Evolutionary conservation across 2,329 filamentous ascomycete genomes (phyloP), one percentile per base, ranked within the genome.

Genomic region (Diplodia intermedia): DNA sequence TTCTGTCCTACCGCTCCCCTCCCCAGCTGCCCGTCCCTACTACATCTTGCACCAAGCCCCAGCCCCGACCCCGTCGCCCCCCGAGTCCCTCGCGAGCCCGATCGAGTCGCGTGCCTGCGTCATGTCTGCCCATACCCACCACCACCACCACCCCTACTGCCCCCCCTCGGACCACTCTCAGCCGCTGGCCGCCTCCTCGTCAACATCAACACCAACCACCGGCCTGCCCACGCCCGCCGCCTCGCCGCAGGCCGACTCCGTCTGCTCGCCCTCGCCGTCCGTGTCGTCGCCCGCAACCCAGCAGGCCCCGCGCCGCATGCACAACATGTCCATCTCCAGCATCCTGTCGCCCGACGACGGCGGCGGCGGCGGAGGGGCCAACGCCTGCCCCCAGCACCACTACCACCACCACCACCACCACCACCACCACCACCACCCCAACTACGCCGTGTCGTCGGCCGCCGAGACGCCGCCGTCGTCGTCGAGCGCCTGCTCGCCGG

Each of bases 291-390:
- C n/a, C 29, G 14, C 47, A 26, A 29, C 18, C 11, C 23, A 53
- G 26, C 18, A 50, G 6, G 52, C 55, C 26, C 65, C 53, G 40
- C 65, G 65, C 43, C 29, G 65, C 29, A 54, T 67, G 65, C 65
- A 67, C 65, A 67, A 67, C 65, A 67, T 67, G 65, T 67, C 65
- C 29, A 67, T 67, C 47, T 57, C 53, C 53, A 67, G 65, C 65
- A 67, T 67, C 40, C 54, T 67, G 5, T 60, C 65, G 11, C 65
- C 65, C 40, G 43, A 67, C 31, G 47, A 63, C 60, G 33, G 23
- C 36, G 38, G 15, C 11, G 20, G 36, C 57, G 31, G 14, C 38
- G n/a, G 36, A 12, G 33, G 33, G 33, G 11, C 33, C 33, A 36
- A 2, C 33, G 33, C 33, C 33, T 36, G 33, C 33, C 33, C 43